Evolutionary conservation across 2,329 filamentous ascomycete species (phyloP).

Genomic region (Beauveria australis): DNA sequence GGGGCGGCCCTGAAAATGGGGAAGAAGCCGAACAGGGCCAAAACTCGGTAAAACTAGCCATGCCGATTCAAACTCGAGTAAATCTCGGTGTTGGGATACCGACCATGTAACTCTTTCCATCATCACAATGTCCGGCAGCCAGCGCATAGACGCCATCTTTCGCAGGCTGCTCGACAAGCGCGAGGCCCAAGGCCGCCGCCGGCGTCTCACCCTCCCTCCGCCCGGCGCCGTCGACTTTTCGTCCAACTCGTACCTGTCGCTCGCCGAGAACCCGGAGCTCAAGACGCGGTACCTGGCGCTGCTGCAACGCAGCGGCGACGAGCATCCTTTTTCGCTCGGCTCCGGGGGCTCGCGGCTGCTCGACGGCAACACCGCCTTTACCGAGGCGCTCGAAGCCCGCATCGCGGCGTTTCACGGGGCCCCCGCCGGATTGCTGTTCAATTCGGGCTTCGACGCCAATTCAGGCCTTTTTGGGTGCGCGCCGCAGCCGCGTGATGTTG

Average conservation of each 20-base stretch:
- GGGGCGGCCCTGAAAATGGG: slow-evolving; percentile 1
- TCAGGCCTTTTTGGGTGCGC: slow-evolving; percentile 53
- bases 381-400: slow-evolving; percentile 36
- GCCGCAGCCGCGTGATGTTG: slow-evolving; percentile 50
- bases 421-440: slow-evolving; percentile 41
- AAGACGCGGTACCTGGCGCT: slow-evolving; percentile 56
- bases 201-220: slow-evolving; percentile 49
- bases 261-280: slow-evolving; percentile 42
- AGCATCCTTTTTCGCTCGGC: slow-evolving; percentile 24
- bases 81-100: neutral
- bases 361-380: slow-evolving; percentile 40
- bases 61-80: neutral
- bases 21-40: neutral
- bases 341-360: slow-evolving; percentile 46
- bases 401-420: slow-evolving; percentile 42
- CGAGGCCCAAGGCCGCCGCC: slow-evolving; percentile 28
- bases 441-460: slow-evolving; percentile 59
- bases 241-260: slow-evolving; percentile 74
- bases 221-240: slow-evolving; percentile 67
- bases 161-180: slow-evolving; percentile 21
- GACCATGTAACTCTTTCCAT: neutral
- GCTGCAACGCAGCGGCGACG: slow-evolving; percentile 17
- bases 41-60: neutral
- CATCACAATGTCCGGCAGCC: slow-evolving; percentile 6
- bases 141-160: slow-evolving; percentile 21